Evolutionary conservation across 176 grass and related monocot genomes (phyloP), one percentile per base, ranked within the genome.

Genomic region (Alloteropsis semialata): DNA sequence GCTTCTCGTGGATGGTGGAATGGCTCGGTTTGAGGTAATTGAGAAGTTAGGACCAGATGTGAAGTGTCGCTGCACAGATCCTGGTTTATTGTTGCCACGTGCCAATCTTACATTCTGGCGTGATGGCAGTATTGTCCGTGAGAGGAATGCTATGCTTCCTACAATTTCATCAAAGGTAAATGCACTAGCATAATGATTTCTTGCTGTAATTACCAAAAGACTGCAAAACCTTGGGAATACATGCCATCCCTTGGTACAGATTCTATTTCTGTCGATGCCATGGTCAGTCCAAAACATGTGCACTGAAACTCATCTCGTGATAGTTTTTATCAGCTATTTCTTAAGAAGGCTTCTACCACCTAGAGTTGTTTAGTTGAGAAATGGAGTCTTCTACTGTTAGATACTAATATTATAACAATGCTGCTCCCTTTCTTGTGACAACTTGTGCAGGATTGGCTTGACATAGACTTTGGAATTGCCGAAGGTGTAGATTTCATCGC

Each of bases 401-500:
- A 50, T 65, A 62, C 13, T 49, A 53, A 60, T 64, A 70, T 56
- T 68, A 72, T 67, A 18, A 16, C 21, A 80, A 70, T 76, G 56
- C 34, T 58, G 36, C 41, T 61, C 54, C 50, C 79, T 77, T 79
- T 65, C 44, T 61, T 69, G 12, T 87, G 75, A 77, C 28, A 48
- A 85, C 77, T 51, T 71, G 5, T 92, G 77, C 89, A 98, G 96
- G 96, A 98, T 85, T 98, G 96, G 96, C 91, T 98, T 91, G 96
- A 98, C 76, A 98, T 98, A 86, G 96, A 96, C 80, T 98, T 98
- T 51, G 96, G 90, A 21, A 98, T 98, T 78, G 82, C 93, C 32
- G 96, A 96, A 85, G 96, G 96, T 61, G 93, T 96, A 27, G 96
- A 98, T 88, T 98, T 98, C 63, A 93, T 96, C 30, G 96, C 96